phyloP scores from a whole-genome alignment of 495 filamentous ascomycete species.

The Parmelia sp. region DNA sequence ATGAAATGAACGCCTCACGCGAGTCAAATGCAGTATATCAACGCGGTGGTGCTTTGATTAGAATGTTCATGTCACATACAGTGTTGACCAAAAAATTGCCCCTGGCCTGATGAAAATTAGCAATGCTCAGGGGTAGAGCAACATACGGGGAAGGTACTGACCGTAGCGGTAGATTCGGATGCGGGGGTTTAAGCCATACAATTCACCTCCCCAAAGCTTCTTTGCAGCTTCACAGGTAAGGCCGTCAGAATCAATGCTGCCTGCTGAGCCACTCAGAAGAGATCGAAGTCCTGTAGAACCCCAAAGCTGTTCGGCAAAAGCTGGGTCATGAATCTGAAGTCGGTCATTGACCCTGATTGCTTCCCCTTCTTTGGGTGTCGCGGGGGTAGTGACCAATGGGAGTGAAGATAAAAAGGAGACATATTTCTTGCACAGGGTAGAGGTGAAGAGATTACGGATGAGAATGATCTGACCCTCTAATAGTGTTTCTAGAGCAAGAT shows the following conservation, averaged over 20 bases:
- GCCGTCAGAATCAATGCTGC: conserved; percentile 25
- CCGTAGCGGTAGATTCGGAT: conserved; percentile 89
- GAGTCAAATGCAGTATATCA: neutral
- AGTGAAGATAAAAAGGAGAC: conserved; percentile 69
- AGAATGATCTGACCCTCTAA: conserved; percentile 66
- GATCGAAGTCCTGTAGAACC: conserved; percentile 52
- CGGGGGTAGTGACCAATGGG: conserved; percentile 73
- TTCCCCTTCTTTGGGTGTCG: conserved; percentile 75
- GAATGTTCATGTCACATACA: conserved; percentile 47
- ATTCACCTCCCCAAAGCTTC: conserved; percentile 70
- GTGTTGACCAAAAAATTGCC: conserved; percentile 85
- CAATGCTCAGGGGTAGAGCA: neutral
- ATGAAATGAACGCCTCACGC: conserved; percentile 9
- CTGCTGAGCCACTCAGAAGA: conserved; percentile 30
- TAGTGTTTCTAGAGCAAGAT: conserved; percentile 54
- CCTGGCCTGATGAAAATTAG: conserved; percentile 33
- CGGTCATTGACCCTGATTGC: conserved; percentile 87
- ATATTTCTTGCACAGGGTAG: conserved; percentile 75
- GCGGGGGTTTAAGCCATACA: conserved; percentile 81
- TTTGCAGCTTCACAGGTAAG: conserved; percentile 30
- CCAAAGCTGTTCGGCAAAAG: conserved; percentile 73
- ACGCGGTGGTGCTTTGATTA: neutral
- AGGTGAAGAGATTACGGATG: conserved; percentile 70
- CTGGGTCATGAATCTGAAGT: conserved; percentile 71
- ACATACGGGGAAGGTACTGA: conserved; percentile 28